Conservation (phyloP, 176 grass and related monocot species). For the Avena insularis region DNA sequence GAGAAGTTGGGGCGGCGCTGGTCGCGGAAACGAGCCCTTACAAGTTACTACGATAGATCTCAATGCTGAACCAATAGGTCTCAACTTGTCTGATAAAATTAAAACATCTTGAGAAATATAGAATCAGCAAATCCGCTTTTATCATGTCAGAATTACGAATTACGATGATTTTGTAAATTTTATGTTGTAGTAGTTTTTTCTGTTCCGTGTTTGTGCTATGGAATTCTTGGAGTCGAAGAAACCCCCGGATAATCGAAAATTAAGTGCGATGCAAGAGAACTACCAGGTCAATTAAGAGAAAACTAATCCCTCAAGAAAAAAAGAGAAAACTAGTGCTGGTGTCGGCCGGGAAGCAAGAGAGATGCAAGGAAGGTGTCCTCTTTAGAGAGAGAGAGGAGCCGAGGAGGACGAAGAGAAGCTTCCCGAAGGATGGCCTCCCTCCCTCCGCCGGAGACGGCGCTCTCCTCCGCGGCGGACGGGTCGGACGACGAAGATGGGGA, state of each 20-base stretch:
- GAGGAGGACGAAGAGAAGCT: neutral
- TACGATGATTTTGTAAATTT: no score
- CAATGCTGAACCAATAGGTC: no score
- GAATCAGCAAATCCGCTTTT: no score
- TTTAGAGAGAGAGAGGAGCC: neutral
- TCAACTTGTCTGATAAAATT: no score
- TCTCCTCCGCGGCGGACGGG: constrained; percentile 17
- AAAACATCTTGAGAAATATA: no score
- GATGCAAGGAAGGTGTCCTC: constrained; percentile 18
- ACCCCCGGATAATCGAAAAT: neutral
- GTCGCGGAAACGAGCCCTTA: no score
- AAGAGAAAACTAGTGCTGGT: neutral
- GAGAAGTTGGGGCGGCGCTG: no score
- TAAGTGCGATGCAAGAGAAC: neutral
- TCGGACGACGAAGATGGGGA: constrained; percentile 12
- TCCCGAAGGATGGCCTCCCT: constrained; percentile 3
- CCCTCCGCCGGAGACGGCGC: constrained; percentile 24
- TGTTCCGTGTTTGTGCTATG: no score
- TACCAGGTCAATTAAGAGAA: constrained; percentile 7
- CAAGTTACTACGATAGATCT: no score
- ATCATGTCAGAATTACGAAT: no score
- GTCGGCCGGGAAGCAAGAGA: constrained; percentile 29
- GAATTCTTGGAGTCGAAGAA: neutral
- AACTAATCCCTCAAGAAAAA: no score
- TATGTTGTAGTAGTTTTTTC: no score